phyloP scores from a whole-genome alignment of 2,329 filamentous ascomycete species.

The Salinomyces thailandicus region DNA sequence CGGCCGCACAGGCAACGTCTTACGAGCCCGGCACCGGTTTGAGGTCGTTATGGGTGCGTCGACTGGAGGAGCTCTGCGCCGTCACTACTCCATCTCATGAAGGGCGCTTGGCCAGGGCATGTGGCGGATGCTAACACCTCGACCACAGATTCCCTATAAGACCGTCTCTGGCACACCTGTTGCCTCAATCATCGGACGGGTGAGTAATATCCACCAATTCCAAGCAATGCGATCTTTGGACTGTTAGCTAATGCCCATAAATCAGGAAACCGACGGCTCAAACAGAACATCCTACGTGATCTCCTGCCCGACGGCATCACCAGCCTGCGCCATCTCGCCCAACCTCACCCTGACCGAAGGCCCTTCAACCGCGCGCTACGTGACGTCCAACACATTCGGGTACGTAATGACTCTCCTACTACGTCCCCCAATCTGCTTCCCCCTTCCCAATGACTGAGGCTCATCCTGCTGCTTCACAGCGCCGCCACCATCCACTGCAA shows the following conservation, averaged over 20 bases:
- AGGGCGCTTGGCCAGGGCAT: no score
- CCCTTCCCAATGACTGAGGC: no score
- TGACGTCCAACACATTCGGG: slow-evolving; percentile 7
- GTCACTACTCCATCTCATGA: no score
- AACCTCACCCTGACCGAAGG: slow-evolving; percentile 13
- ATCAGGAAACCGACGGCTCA: not conserved
- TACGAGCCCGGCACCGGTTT: slow-evolving; percentile 6
- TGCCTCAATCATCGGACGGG: slow-evolving; percentile 7
- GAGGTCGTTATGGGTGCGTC: slow-evolving; percentile 8
- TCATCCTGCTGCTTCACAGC: not conserved
- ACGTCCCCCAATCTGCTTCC: no score
- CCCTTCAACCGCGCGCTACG: slow-evolving; percentile 6
- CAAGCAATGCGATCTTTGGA: no score
- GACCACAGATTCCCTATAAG: slow-evolving; percentile 10
- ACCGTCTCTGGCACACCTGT: slow-evolving; percentile 9
- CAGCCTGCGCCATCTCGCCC: slow-evolving; percentile 9
- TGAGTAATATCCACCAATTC: no score
- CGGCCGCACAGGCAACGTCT: slow-evolving; percentile 4
- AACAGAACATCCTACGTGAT: slow-evolving; percentile 10
- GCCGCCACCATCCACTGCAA: slow-evolving; percentile 7
- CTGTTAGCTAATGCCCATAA: no score
- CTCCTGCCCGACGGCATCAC: slow-evolving; percentile 9
- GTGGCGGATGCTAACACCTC: slow-evolving; percentile 2
- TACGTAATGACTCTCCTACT: no score
- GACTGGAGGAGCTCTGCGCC: not conserved